Base-by-base conservation (phyloP, 1,284 basidiomycete genomes). In the Golubevia sp. region DNA sequence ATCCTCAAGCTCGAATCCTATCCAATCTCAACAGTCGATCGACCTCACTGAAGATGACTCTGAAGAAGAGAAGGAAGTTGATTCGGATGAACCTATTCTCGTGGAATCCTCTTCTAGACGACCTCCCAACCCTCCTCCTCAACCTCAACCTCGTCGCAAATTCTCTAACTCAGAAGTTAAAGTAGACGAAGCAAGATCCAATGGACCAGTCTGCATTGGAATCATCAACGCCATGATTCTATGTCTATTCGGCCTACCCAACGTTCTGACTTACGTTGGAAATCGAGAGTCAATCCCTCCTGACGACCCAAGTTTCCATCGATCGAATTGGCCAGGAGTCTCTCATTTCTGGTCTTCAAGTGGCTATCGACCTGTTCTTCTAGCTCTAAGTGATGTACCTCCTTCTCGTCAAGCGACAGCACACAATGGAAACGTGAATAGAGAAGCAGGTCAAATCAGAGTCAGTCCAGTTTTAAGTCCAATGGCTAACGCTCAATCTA, bases 131-230 rank as follows among this genome's bases (percentile, higher is more conserved):
- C 38, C 38, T 44, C 38, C 38, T 44, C 13, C 38, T 44, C 38
- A 18, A 44, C 18, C 38, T 44, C 38, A 18, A 44, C 38, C 38
- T 44, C n/a, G n/a, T n/a, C n/a, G n/a, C n/a, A n/a, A n/a, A n/a
- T 44, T 18, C 38, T 44, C 38, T 13, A 44, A 44, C 38, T 44
- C 38, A 44, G 70, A 69, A 24, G 59, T 74, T 55, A 60, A 66
- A 53, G 61, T 70, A 34, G 68, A 75, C 30, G 64, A 72, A 34
- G 51, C 62, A 50, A 61, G 60, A 48, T 68, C 65, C 8, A 67
- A 72, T 48, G 68, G 66, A 6, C 60, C 75, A 58, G 74, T 82
- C 23, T 83, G 80, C 56, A 63, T 79, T 0, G 80, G 80, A 13
- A 50, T 78, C 49, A 64, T 83, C 30, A 56, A 64, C 21, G 71